Base-by-base conservation (phyloP, 768 basidiomycete genomes). In the Hypholoma sublateritium region DNA sequence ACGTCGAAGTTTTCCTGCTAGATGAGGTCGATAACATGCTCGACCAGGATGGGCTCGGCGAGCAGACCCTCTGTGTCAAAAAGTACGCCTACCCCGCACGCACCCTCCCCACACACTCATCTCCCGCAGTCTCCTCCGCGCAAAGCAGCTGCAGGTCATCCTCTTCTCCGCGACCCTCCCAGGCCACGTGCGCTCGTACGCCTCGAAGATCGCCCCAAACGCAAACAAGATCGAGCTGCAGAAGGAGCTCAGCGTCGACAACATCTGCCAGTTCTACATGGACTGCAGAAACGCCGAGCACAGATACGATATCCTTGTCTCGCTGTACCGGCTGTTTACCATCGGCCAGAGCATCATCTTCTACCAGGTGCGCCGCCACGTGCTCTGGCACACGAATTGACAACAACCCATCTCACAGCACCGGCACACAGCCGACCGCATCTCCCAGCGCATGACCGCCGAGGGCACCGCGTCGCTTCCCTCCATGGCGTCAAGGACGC, bases 1-100 rank as follows among this genome's bases (percentile, higher is more conserved):
- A 87, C 28, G 82, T 99, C 70, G 93, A 92, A 67, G 91, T 96
- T 3, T 93, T 98, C 55, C 95, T 98, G 3, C 79, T 98, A 7
- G 97, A 99, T 67, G 97, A 99, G 74, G 97, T 97, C 37, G 97
- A 99, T 73, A 97, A 98, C 74, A 98, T 98, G 96, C 78, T 99
- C 63, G 95, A 95, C 68, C 86, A 93, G 67, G 93, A 95, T 70
- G 91, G 92, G 17, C 75, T 98, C 50, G 93, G 95, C 9, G 96
- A 98, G 60, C 95, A 98, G 72, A 95, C 92, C 0, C 74, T 96
- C 44, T 81, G 88, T 50, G 93, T 98, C 44, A 98, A 97, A 74
- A 96, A 95, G 95, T 98, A 64, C 53, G 84, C 69, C 11, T 6
- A 43, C 42, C 28, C 22, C 37, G 25, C 14, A 55, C 11, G 12